phyloP scores from a whole-genome alignment of 805 yeast genomes.

The Maudiozyma barnettii region DNA sequence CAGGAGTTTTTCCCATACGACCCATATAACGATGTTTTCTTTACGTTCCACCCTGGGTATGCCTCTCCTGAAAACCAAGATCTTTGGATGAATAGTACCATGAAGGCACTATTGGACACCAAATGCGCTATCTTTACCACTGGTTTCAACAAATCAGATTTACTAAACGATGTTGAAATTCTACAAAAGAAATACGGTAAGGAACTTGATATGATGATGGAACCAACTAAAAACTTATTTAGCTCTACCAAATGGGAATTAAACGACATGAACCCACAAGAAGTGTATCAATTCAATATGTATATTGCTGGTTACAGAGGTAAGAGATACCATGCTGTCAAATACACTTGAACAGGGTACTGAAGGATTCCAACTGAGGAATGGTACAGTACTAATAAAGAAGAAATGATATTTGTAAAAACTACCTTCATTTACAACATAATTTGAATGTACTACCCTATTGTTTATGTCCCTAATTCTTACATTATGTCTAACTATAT shows the following conservation, averaged over 20 bases:
- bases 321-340: slow-evolving; percentile 86
- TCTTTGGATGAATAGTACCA: slow-evolving; percentile 83
- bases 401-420: too few relatives aligned
- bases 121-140: slow-evolving; percentile 90
- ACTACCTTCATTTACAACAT: background rate
- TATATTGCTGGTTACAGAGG: slow-evolving; percentile 90
- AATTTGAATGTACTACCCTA: background rate
- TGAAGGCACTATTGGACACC: slow-evolving; percentile 83
- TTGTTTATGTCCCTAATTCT: background rate
- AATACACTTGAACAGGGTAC: slow-evolving; percentile 9
- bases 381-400: too few relatives aligned
- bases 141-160: slow-evolving; percentile 75
- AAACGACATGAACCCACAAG: slow-evolving; percentile 86
- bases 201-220: slow-evolving; percentile 75
- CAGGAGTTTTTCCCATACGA: slow-evolving; percentile 97
- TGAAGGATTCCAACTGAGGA: background rate
- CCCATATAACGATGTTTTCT: slow-evolving; percentile 89
- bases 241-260: slow-evolving; percentile 91
- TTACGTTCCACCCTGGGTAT: slow-evolving; percentile 92
- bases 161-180: slow-evolving; percentile 62
- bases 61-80: slow-evolving; percentile 72
- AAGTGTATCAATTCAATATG: slow-evolving; percentile 90
- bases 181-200: slow-evolving; percentile 55
- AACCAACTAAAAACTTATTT: slow-evolving; percentile 62
- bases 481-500: background rate